Base-by-base conservation (phyloP, 169 alveolate genomes). In the Plasmodium gonderi region DNA sequence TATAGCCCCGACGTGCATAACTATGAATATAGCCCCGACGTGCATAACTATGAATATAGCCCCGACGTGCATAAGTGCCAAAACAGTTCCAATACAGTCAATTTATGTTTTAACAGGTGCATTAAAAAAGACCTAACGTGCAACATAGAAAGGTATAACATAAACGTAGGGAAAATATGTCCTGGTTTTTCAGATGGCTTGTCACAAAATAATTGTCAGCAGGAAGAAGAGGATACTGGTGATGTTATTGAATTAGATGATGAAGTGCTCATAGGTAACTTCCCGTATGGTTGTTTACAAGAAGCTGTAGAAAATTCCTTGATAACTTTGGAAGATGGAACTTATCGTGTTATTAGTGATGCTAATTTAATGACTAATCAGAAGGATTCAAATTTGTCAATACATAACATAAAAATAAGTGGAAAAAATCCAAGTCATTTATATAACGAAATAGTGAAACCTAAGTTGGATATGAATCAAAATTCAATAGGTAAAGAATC, bases 361-460 rank as follows among this genome's bases (percentile, higher is more conserved):
- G 12, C 29, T 2, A 75, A 75, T 20, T 14, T 78, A 38, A 26
- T 29, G 29, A 78, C 38, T 60, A 49, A 14, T 12, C 29, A 20
- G 64, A 78, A 67, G 64, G 72, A 64, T 11, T 23, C 79, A 33
- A 33, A 29, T 29, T 6, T 60, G 17, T 11, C 1, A 23, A 47
- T 42, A 40, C 20, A 80, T 36, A 64, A 64, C 69, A 23, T 20
- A 54, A 36, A 44, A 33, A 60, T 11, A 4, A 33, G 17, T 23
- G 31, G 26, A 33, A 80, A 80, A 80, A 65, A 38, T 11, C n/a
- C 80, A 11, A 80, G 91, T 23, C 91, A 80, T 23, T 64, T 80
- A 68, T 80, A 80, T 45, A 80, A 26, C 49, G 91, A 80, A 80
- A 80, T 64, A 23, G 79, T 42, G 29, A 80, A 80, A 29, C 29